Evolutionary conservation across 257 asterid genomes (phyloP), one percentile per base, ranked within the genome.

Genomic region (Cruciata laevipes): DNA sequence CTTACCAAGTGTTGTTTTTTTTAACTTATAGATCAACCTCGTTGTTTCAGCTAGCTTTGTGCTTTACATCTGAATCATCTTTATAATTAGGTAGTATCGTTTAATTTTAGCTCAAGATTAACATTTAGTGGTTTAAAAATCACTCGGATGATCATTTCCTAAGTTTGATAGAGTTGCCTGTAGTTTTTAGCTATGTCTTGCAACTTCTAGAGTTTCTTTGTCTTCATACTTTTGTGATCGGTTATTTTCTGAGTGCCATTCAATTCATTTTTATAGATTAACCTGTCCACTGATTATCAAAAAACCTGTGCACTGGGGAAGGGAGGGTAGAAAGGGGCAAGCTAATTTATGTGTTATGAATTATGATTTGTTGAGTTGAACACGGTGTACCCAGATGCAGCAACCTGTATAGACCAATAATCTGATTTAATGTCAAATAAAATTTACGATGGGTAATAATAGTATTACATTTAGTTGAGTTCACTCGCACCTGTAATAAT

Each of bases 71-170:
- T 12, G 3, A 25, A 20, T 52, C 32, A 32, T 20, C 30, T 52
- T 67, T 51, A 52, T 30, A 6, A n/a, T 14, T 52, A 52, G 71
- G 63, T 65, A 24, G 47, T 47, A 6, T 25, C 47, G 21, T 66
- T 30, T n/a, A n/a, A n/a, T n/a, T 67, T 67, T 51, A 67, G 71
- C 16, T 31, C 23, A 51, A 44, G 33, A 67, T 49, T 66, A 27
- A 66, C 71, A 18, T 67, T 18, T 52, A 30, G 23, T 25, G 23
- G 32, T 67, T 67, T 6, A 67, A 52, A 52, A n/a, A 16, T 35
- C 31, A 42, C 14, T 23, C 27, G 14, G 35, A 44, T 59, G 13
- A 7, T 30, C 44, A 23, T 27, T 27, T 23, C 11, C 51, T 2
- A 49, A 12, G 47, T n/a, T 51, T 49, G 21, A n/a, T 67, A 49